Percentiles rank a stretch among this genome's conserved stretches.
These are phyloP conservation scores for Linaria vulgaris DNA, from an alignment of 257 asterid species.

Conservation along the genomic window DNA sequence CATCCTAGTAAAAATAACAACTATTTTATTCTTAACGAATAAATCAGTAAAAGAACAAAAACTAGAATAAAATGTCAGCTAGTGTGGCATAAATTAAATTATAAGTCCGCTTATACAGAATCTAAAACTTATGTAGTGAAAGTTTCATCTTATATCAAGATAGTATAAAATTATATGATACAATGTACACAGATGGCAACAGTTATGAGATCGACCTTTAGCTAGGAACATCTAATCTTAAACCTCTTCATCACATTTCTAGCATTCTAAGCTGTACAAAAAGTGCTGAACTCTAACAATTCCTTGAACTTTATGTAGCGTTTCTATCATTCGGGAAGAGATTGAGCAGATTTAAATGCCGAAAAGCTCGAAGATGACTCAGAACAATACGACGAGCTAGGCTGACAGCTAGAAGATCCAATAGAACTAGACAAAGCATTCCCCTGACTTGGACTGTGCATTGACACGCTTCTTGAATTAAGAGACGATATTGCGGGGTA, in stretches of 20 bases:
- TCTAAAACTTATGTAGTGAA: too few species aligned
- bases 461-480: conserved; percentile 66
- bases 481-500: conserved; percentile 69
- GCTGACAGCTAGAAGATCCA: conserved; percentile 69
- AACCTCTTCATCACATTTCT: background rate
- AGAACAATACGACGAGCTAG: conserved; percentile 46
- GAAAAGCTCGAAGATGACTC: conserved; percentile 79
- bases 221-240: background rate
- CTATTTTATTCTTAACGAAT: too few species aligned
- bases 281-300: background rate
- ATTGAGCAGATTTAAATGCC: conserved; percentile 74
- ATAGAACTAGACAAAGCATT: conserved; percentile 58
- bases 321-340: conserved; percentile 69
- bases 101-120: too few species aligned
- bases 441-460: conserved; percentile 64
- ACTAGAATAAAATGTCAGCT: too few species aligned
- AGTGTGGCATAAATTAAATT: too few species aligned
- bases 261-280: conserved; percentile 1
- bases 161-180: too few species aligned
- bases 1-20: too few species aligned
- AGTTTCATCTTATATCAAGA: too few species aligned
- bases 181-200: conserved; percentile 34
- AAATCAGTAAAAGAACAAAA: too few species aligned
- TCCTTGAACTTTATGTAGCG: background rate
- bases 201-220: background rate